Conservation (phyloP, 2,329 filamentous ascomycete genomes). For the Colletotrichum liaoningense region DNA sequence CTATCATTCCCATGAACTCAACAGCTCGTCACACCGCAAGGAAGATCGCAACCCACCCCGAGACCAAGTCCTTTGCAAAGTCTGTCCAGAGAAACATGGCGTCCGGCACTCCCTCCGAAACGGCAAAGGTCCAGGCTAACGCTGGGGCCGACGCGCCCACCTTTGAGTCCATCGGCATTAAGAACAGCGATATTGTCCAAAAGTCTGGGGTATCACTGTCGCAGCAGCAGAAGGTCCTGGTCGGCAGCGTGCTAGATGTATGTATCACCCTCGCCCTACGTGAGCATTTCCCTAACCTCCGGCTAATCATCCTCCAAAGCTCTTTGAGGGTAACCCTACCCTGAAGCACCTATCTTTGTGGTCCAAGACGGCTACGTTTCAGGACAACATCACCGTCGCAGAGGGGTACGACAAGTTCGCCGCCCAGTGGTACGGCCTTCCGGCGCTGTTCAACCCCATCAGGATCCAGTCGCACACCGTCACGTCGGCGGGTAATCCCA, state of each 20-base stretch:
- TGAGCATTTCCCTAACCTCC: no score
- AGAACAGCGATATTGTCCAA: constrained; percentile 65
- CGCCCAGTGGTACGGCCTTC: constrained; percentile 68
- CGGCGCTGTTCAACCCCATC: constrained; percentile 68
- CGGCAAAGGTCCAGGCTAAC: constrained; percentile 40
- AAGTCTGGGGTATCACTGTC: constrained; percentile 62
- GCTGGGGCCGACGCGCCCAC: constrained; percentile 32
- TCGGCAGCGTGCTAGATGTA: constrained; percentile 69
- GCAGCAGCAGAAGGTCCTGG: constrained; percentile 62
- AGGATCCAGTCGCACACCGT: constrained; percentile 65
- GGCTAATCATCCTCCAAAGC: constrained; percentile 43
- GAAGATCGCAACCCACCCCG: constrained; percentile 23
- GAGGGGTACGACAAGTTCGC: constrained; percentile 62
- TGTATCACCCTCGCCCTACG: constrained; percentile 15
- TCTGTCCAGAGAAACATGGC: constrained; percentile 41
- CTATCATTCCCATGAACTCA: constrained; percentile 14
- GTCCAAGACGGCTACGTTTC: constrained; percentile 67
- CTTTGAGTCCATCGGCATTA: constrained; percentile 52
- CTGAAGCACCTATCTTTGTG: constrained; percentile 70
- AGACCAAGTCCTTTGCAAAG: constrained; percentile 31
- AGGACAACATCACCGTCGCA: constrained; percentile 69
- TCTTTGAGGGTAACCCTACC: constrained; percentile 70
- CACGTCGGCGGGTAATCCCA: constrained; percentile 67
- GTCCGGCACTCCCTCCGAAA: constrained; percentile 42
- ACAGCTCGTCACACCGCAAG: constrained; percentile 29